Evolutionary conservation across 2,329 filamentous ascomycete species (phyloP), one percentile per base, ranked within the genome.

Genomic region (Ophiostoma sp.): DNA sequence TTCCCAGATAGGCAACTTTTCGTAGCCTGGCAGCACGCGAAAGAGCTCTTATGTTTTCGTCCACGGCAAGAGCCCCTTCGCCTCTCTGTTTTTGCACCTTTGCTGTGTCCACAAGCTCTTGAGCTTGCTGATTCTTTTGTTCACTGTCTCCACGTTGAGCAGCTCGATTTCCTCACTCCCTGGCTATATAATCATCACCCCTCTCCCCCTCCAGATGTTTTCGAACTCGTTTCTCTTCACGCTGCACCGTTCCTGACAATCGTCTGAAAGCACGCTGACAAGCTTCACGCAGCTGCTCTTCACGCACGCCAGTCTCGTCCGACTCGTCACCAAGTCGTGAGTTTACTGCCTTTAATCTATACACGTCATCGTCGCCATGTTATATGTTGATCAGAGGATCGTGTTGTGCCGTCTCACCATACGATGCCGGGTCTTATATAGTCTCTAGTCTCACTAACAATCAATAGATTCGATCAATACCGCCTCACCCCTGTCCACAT

Each of bases 1-100:
- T 72, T 68, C 71, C 71, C 33, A 59, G 36, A 36, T 33, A 68
- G 63, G 71, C 11, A 72, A 55, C 31, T 22, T 22, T 19, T 52
- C 8, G 28, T 69, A 50, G 5, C 45, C 45, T 15, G 8, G 17
- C 64, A 68, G 36, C 22, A 28, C 36, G 3, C 61, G 12, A 45
- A 19, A 3, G 42, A 48, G 42, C 42, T 25, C 9, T 25, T 42
- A 8, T 64, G 33, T 64, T 64, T 64, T 42, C 12, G 19, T 64
- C 59, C 11, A 42, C 19, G 33, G 59, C 61, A 45, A 31, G 25
- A 50, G 39, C 64, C 15, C 25, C 25, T 68, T 68, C 64, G 64
- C 15, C n/a, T 22, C 2, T 25, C 64, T 31, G 1, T 15, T 33
- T n/a, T 50, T n/a, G 39, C 19, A n/a, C 11, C 25, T 31, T 66